Evolutionary conservation across 2,329 filamentous ascomycete genomes (phyloP).

Genomic region (Penicillium nordicum): DNA sequence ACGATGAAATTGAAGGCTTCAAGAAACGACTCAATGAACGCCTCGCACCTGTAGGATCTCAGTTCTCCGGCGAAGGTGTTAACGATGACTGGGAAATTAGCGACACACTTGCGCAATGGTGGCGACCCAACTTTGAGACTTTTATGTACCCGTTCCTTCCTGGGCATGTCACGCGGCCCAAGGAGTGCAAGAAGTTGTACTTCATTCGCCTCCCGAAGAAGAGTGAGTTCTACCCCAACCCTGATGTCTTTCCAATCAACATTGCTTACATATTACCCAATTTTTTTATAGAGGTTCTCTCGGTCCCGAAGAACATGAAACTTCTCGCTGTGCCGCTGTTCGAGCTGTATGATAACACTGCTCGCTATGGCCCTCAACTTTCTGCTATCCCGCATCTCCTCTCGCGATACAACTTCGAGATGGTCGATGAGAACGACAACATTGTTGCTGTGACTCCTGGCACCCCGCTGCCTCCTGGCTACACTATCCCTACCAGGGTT

Average conservation of each 20-base stretch:
- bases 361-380: constrained; percentile 89
- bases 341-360: constrained; percentile 96
- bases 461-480: constrained; percentile 55
- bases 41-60: constrained; percentile 82
- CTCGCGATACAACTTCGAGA: constrained; percentile 95
- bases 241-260: too few species aligned
- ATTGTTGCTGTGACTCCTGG: constrained; percentile 83
- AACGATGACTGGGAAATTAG: constrained; percentile 93
- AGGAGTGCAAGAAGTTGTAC: constrained; percentile 99
- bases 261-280: neutral
- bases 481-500: constrained; percentile 63
- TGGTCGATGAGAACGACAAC: constrained; percentile 87
- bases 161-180: constrained; percentile 90
- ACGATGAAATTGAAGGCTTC: constrained; percentile 93
- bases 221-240: constrained; percentile 57
- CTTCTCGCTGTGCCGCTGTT: constrained; percentile 93
- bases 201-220: constrained; percentile 90
- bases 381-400: constrained; percentile 94
- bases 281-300: constrained; percentile 69
- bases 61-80: constrained; percentile 76
- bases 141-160: constrained; percentile 99
- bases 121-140: constrained; percentile 97
- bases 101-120: constrained; percentile 96
- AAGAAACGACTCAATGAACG: constrained; percentile 89
- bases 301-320: constrained; percentile 99